phyloP scores from a whole-genome alignment of 352 stramenopile genomes.

The Globisporangium solare region DNA sequence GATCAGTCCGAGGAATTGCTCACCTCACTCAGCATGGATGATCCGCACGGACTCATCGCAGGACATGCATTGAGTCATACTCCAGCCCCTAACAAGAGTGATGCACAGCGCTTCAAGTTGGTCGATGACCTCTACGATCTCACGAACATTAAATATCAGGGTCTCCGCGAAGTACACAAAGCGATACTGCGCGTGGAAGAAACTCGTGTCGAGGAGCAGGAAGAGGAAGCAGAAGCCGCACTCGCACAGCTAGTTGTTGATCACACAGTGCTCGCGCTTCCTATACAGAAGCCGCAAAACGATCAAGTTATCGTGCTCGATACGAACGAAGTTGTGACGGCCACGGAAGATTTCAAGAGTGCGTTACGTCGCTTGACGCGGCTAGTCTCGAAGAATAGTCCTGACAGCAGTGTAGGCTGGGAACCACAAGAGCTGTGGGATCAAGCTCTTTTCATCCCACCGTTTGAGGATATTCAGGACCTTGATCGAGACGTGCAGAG shows the following conservation, averaged over 20 bases:
- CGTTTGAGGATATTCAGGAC: slow-evolving; percentile 44
- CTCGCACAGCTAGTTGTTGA: not conserved
- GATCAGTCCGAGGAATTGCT: slow-evolving; percentile 29
- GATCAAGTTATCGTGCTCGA: slow-evolving; percentile 29
- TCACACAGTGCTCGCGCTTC: not conserved
- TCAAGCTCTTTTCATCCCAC: slow-evolving; percentile 54
- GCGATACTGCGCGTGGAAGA: slow-evolving; percentile 2
- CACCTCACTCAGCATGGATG: slow-evolving; percentile 5
- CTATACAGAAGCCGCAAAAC: not conserved
- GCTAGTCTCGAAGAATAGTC: slow-evolving; percentile 31
- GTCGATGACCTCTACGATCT: slow-evolving; percentile 25
- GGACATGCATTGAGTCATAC: not conserved
- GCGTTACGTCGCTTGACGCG: slow-evolving; percentile 24
- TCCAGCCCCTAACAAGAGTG: no score
- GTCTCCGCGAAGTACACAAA: slow-evolving; percentile 14
- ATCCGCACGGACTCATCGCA: slow-evolving; percentile 11
- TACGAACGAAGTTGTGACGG: slow-evolving; percentile 17
- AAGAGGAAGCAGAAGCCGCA: not conserved
- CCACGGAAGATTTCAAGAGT: slow-evolving; percentile 28
- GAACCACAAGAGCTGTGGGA: slow-evolving; percentile 47
- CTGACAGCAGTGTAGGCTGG: slow-evolving; percentile 44
- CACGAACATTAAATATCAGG: slow-evolving; percentile 21
- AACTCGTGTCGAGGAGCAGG: slow-evolving; percentile 6
- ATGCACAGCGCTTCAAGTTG: slow-evolving; percentile 6
- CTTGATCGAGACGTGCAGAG: slow-evolving; percentile 32